Percentiles rank a stretch among this genome's conserved stretches.
These are phyloP conservation scores for Torulaspora delbrueckii DNA, from an alignment of 805 yeast species.

Conservation along the genomic window DNA sequence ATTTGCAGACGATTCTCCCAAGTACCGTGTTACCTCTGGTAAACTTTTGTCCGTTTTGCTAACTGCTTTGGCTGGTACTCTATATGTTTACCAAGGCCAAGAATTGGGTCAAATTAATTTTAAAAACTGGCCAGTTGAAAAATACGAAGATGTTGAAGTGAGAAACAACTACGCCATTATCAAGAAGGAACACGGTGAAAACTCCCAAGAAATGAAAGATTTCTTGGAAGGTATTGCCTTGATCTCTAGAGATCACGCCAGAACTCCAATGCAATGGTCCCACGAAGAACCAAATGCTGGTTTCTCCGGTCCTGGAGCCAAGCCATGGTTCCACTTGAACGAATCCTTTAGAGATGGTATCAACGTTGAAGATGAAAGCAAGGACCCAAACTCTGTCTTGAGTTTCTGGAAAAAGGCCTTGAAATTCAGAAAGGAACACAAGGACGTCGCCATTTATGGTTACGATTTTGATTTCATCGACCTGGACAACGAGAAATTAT, in stretches of 20 bases:
- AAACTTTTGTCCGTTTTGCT: slow-evolving; percentile 47
- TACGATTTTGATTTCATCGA: slow-evolving; percentile 41
- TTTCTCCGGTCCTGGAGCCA: slow-evolving; percentile 38
- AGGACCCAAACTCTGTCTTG: slow-evolving; percentile 44
- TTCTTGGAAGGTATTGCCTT: slow-evolving; percentile 37
- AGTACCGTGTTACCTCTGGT: slow-evolving; percentile 39
- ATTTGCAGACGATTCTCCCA: slow-evolving; percentile 43
- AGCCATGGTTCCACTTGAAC: slow-evolving; percentile 52
- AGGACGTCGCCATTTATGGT: slow-evolving; percentile 45
- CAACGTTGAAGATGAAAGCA: slow-evolving; percentile 44
- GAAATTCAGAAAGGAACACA: slow-evolving; percentile 42
- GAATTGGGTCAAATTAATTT: slow-evolving; percentile 54
- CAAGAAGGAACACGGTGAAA: slow-evolving; percentile 24
- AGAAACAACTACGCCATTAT: slow-evolving; percentile 40
- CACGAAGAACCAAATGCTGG: slow-evolving; percentile 42
- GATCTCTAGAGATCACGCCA: slow-evolving; percentile 48
- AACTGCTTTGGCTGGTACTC: slow-evolving; percentile 48
- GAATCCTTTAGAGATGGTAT: slow-evolving; percentile 44
- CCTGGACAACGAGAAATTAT: slow-evolving; percentile 39
- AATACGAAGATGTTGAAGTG: slow-evolving; percentile 49
- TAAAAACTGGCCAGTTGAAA: slow-evolving; percentile 42
- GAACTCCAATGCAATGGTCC: slow-evolving; percentile 55
- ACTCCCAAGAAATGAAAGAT: slow-evolving; percentile 27
- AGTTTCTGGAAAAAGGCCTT: slow-evolving; percentile 44
- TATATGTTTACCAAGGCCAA: slow-evolving; percentile 57